Base-by-base conservation (phyloP, 2,329 filamentous ascomycete genomes). In the Clathrospora elynae region DNA sequence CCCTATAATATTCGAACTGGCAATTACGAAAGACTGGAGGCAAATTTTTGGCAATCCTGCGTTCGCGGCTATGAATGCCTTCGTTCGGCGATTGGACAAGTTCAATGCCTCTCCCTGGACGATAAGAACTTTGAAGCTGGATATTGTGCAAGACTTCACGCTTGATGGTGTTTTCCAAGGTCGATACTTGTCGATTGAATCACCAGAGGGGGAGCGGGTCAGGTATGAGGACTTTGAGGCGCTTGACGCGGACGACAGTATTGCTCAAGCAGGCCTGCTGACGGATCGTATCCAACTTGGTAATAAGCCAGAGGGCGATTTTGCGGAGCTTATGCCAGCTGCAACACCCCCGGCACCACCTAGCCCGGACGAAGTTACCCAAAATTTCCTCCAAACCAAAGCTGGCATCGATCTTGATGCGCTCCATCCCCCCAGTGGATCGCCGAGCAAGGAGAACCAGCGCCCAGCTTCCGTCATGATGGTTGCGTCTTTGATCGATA, bases 351-450 rank as follows among this genome's bases (percentile, higher is more conserved):
- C n/a, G 5, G 13, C n/a, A 6, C 4, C 19, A 3, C 13, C 29
- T 13, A 13, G n/a, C 13, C 7, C 25, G 12, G 38, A 42, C 1
- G 23, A n/a, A 3, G 13, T 35, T 7, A 41, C 45, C 9, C 42
- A 59, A 12, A 46, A 55, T 0, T 70, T 74, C n/a, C 70, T 78
- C 20, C 78, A 79, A 62, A 80, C 76, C 5, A 80, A 80, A 65
- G 71, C 70, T n/a, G 75, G 74, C 58, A 73, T 76, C 55, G 66
- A 61, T 46, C 57, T 57, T 36, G 64, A 46, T 42, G 69, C 51
- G 14, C 61, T 64, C 17, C 50, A 64, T 31, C 55, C 57, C 5
- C 11, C 45, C 12, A 22, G 30, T 7, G 53, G 44, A 26, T 55
- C 51, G 35, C 62, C 56, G 12, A 49, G 46, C 41, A 24, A 44